phyloP scores from a whole-genome alignment of 2,329 filamentous ascomycete genomes.

The Westerdykella sp. region DNA sequence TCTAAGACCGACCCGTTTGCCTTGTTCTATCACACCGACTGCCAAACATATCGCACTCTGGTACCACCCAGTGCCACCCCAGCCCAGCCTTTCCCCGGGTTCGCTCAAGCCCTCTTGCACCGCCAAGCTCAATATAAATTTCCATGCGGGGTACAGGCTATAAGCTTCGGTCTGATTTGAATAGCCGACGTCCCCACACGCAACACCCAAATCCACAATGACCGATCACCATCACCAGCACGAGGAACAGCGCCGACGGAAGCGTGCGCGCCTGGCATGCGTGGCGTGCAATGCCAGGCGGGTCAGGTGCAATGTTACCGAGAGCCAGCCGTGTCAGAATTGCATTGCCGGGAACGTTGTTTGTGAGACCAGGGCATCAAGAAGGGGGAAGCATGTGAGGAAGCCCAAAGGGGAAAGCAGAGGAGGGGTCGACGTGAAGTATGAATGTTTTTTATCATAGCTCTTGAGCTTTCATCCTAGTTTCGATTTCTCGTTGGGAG shows the following conservation, averaged over 20 bases:
- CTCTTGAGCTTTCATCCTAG: neutral
- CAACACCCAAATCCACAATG: too few relatives aligned
- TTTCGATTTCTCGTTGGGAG: neutral
- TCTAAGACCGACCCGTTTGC: too few relatives aligned
- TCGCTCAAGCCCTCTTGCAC: too few relatives aligned
- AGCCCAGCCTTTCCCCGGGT: too few relatives aligned
- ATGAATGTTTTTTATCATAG: neutral
- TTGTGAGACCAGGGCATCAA: slow-evolving; percentile 41
- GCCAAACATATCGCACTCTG: too few relatives aligned
- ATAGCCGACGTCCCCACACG: neutral
- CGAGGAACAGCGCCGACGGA: slow-evolving; percentile 4
- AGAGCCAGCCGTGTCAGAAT: slow-evolving; percentile 41
- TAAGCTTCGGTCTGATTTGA: neutral
- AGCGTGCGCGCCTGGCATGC: slow-evolving; percentile 41
- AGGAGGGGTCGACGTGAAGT: slow-evolving; percentile 16
- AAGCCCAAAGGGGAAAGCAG: slow-evolving; percentile 7
- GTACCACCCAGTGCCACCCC: too few relatives aligned
- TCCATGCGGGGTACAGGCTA: neutral
- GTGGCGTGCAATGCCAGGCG: slow-evolving; percentile 41
- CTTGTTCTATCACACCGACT: too few relatives aligned
- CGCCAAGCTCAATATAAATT: too few relatives aligned
- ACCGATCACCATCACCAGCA: neutral
- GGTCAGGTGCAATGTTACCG: slow-evolving; percentile 44
- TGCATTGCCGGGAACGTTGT: slow-evolving; percentile 33
- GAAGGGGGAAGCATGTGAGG: slow-evolving; percentile 39